Base-by-base conservation (phyloP, 176 grass and related monocot genomes). In the Carex scoparia region DNA sequence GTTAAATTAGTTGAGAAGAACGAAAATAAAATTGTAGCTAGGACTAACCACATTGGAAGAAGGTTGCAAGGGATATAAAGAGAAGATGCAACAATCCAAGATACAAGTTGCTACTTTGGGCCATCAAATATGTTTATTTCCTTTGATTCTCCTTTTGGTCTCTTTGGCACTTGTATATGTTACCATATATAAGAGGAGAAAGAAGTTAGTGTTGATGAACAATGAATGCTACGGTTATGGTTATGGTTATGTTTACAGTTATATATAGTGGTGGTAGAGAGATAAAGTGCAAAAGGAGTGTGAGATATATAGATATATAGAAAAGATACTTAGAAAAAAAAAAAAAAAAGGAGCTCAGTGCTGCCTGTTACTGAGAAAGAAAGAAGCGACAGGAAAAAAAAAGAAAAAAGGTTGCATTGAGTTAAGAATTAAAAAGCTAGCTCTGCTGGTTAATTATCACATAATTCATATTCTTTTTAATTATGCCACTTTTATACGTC, bases 1-100 rank as follows among this genome's bases (percentile, higher is more conserved):
- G 11, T 77, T 78, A 13, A 16, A 58, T 79, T 13, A 4, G 28
- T 72, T 76, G 7, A 54, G 72, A 76, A 55, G 31, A 79, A 53
- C 14, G 30, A 78, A 58, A 71, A 48, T 14, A 2, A 19, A 32
- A 27, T 48, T 62, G 44, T 51, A 51, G 48, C 48, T 49, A 61
- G 48, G 57, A 88, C 3, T 40, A 81, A 92, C 93, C 75, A 19
- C 94, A 97, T 80, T 84, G 91, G 44, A 75, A 4, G 18, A 92
- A 79, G n/a, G 75, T 4, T 0, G 61, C 65, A 13, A 75, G 5
- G 10, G 89, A 63, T 85, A 87, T 6, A 16, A 75, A 27, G 81
- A 90, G 56, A 56, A 88, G 82, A 80, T 60, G 74, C 2, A 9
- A 37, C 1, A 35, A 33, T 16, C 62, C 15, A 28, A 53, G 13